phyloP scores from a whole-genome alignment of 345 rosid species.

The Alliaria petiolata region DNA sequence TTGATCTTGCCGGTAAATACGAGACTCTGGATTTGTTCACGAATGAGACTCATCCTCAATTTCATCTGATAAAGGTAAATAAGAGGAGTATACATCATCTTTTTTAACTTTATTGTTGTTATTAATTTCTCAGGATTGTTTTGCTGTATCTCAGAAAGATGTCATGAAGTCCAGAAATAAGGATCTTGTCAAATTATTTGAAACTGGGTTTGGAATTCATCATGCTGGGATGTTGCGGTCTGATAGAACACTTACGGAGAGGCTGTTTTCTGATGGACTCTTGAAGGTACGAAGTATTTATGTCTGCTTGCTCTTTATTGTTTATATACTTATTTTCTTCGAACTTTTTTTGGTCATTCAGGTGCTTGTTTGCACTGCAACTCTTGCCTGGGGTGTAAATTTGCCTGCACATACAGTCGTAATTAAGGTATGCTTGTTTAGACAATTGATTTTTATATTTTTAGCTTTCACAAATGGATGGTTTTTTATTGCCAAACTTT shows the following conservation, averaged over 20 bases:
- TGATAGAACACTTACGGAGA: slow-evolving; percentile 93
- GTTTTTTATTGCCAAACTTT: background rate
- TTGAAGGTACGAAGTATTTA: slow-evolving; percentile 55
- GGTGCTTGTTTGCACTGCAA: slow-evolving; percentile 99
- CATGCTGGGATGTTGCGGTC: slow-evolving; percentile 98
- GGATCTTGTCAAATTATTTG: slow-evolving; percentile 84
- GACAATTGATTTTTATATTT: background rate
- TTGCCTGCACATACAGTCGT: slow-evolving; percentile 98
- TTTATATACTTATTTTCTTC: background rate
- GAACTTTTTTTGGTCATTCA: slow-evolving; percentile 32
- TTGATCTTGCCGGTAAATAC: slow-evolving; percentile 70
- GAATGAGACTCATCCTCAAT: slow-evolving; percentile 73
- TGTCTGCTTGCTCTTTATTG: slow-evolving; percentile 15
- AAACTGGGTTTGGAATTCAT: slow-evolving; percentile 72
- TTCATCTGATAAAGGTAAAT: slow-evolving; percentile 59
- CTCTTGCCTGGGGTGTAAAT: slow-evolving; percentile 99
- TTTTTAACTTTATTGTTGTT: slow-evolving; percentile 3
- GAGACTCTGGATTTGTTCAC: slow-evolving; percentile 62
- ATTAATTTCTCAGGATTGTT: slow-evolving; percentile 4
- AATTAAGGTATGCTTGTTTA: slow-evolving; percentile 64
- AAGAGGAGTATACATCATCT: slow-evolving; percentile 1
- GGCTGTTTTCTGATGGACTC: slow-evolving; percentile 84
- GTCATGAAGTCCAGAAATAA: slow-evolving; percentile 93
- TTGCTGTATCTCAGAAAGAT: slow-evolving; percentile 60
- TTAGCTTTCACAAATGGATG: slow-evolving; percentile 6